Base-by-base conservation (phyloP, 2,329 filamentous ascomycete genomes). In the Ascochyta lentis region DNA sequence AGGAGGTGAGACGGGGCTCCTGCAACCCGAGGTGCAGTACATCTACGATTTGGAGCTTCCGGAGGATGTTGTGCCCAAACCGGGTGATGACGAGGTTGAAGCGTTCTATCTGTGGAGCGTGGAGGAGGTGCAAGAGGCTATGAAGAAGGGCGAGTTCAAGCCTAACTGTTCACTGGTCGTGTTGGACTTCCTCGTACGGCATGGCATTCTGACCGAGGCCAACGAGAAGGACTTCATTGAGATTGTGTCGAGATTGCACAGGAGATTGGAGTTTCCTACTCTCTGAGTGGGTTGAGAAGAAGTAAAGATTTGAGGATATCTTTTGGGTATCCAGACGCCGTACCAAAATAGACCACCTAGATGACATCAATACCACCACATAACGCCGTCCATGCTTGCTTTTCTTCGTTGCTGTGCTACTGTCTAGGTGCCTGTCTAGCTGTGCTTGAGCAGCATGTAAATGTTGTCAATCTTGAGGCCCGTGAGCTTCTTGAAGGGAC, bases 401-500 rank as follows among this genome's bases (percentile, higher is more conserved):
- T 58, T 55, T 50, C 39, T 55, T 61, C 56, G 33, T 42, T 37
- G 34, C 42, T 19, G 27, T 48, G 27, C 48, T 26, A 38, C 15
- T 24, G 16, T 40, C 31, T 33, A 22, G n/a, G n/a, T 24, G 26
- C 34, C 22, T 26, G 35, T 29, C 49, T 61, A 66, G 57, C 75
- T 94, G 87, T 96, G 96, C 86, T 97, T 99, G 67, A 96, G 82
- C 58, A 98, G 84, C 58, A 99, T 84, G 75, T 99, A 99, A 61
- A 96, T 87, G 73, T 96, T 89, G 76, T 99, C 95, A 70, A 97
- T 94, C 68, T 92, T 87, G 71, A 99, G 79, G 26, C 92, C 90
- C 31, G 90, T 96, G 60, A 99, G 86, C 81, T 96, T 97, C 83
- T 95, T 96, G 77, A 96, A 95, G 2, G 95, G 95, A 6, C 96